Base-by-base conservation (phyloP, 805 yeast species). In the Maudiozyma saulgeensis region DNA sequence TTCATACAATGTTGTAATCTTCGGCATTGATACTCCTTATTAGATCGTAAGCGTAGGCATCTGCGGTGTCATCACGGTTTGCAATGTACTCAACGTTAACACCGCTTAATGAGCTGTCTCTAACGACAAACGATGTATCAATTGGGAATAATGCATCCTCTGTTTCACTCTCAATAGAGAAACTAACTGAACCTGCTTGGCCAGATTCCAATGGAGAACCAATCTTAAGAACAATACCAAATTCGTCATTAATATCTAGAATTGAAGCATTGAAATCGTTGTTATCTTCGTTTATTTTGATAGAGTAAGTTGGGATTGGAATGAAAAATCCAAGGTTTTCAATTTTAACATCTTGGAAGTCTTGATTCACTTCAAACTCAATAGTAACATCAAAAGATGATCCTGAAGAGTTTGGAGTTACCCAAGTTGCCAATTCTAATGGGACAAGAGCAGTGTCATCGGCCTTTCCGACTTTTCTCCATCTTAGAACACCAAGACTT, bases 131-230 rank as follows among this genome's bases (percentile, higher is more conserved):
- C 45, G 73, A 68, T 39, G 89, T 77, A 59, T 81, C 81, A 74
- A 91, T 80, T 52, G 99, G 99, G 85, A 89, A 91, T 59, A 91
- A 72, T 12, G 80, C 76, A 53, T 89, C 96, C 67, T 91, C 97
- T 54, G 78, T 80, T 39, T 75, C 82, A 18, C 82, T 84, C 55
- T 82, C 84, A 51, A 87, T 79, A 8, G 82, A 66, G 63, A 93
- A 82, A 64, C 87, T 95, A 65, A 93, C 82, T 42, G 87, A 81
- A 43, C 90, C 96, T 25, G 77, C 72, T 4, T 77, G 63, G 41
- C 77, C 80, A 8, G 78, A 67, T 28, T 73, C 64, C 42, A 88
- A 69, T 8, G 52, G 28, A 39, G 71, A 68, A 15, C 76, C 79
- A 45, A 90, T 71, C 48, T 76, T 75, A 71, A 95, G 80, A 39